A percentile compares a stretch with the other conserved stretches of the same genome.
phyloP scores from a whole-genome alignment of 1,284 basidiomycete species.

The Tetrapyrgos nigripes region DNA sequence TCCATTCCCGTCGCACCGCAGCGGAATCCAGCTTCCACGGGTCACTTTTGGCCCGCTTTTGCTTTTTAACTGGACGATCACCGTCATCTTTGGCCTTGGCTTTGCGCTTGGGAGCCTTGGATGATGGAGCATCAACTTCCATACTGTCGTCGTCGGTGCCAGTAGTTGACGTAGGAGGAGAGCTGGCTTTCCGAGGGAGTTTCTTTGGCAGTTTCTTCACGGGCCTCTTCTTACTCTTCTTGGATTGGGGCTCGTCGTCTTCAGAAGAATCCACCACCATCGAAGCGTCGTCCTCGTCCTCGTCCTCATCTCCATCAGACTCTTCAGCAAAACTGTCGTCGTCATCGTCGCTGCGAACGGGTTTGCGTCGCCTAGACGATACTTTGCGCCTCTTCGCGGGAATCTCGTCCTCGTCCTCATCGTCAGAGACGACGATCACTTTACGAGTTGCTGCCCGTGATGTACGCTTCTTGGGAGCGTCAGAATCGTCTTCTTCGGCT shows the following conservation, averaged over 20 bases:
- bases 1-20: conserved; percentile 77
- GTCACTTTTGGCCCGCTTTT: conserved; percentile 73
- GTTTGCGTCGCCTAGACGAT: conserved; percentile 4
- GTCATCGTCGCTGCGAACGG: conserved; percentile 9
- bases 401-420: conserved; percentile 44
- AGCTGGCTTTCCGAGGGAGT: background rate
- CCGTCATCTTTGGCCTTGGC: conserved; percentile 52
- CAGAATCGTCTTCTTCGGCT: conserved; percentile 41
- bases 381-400: conserved; percentile 19
- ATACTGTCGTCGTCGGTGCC: conserved; percentile 46
- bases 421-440: conserved; percentile 53
- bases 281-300: conserved; percentile 31
- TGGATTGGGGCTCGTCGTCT: conserved; percentile 28
- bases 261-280: conserved; percentile 29
- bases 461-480: conserved; percentile 38
- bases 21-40: conserved; percentile 81
- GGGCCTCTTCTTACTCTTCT: conserved; percentile 26
- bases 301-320: conserved; percentile 52
- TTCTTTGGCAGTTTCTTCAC: conserved; percentile 14
- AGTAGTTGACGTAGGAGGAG: conserved; percentile 24
- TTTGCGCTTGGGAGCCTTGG: conserved; percentile 46
- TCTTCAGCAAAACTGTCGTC: conserved; percentile 29
- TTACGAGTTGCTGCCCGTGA: conserved; percentile 45
- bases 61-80: conserved; percentile 62
- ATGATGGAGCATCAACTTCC: conserved; percentile 61